Evolutionary conservation across 2,329 filamentous ascomycete species (phyloP), one percentile per base, ranked within the genome.

Genomic region (Alternaria sp.): DNA sequence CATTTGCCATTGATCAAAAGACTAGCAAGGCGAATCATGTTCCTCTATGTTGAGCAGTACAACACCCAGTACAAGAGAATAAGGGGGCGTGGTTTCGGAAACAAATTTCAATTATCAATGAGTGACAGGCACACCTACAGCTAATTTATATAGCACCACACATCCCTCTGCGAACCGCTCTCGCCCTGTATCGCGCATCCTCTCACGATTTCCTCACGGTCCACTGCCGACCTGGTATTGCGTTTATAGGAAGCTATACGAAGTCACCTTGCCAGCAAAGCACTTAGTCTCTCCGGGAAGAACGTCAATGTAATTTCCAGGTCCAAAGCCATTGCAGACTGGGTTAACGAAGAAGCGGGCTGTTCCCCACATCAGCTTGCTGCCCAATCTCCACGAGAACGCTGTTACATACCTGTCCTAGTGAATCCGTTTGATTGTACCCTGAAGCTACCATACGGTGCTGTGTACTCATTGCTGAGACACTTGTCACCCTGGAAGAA

Each of bases 401-500:
- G 7, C 44, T 28, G 3, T 16, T 7, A 42, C 54, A 22, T 57
- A 57, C 54, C 48, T 12, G 54, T 57, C 5, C 46, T 36, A 30
- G 46, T 57, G 4, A 51, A 57, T 0, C 12, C 28, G 4, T 57
- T 57, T 24, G 22, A 12, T 3, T 39, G 16, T 4, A 57, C 46
- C 22, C 16, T 41, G 24, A 57, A 57, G 34, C 54, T 57, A 3
- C 46, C 54, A 3, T 57, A 57, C 26, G 54, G 44, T 9, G 4
- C n/a, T 7, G 28, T 57, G 38, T 49, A 57, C n/a, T 20, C 9
- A 14, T 51, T 51, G 5, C 24, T n/a, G 32, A 12, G 26, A 24
- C 54, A 57, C 43, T 16, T 38, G 38, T 39, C 26, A 30, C 22
- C n/a, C n/a, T 60, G 52, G 20, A 26, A 38, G 52, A 60, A 56